phyloP scores from a whole-genome alignment of 2,329 filamentous ascomycete species.

The Emergomyces orientalis region DNA sequence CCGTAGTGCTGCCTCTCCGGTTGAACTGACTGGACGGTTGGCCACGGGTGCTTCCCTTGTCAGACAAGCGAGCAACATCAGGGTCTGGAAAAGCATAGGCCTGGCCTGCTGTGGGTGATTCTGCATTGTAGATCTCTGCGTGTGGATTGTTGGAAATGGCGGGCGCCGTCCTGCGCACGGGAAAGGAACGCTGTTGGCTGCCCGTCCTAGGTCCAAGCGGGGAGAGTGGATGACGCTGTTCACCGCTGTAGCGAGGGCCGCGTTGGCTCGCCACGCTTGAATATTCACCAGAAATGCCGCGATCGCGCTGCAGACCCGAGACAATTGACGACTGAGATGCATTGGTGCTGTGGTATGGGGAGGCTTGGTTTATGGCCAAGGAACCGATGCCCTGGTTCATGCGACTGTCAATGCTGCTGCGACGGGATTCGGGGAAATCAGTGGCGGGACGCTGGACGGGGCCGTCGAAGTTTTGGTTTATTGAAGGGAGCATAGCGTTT shows the following conservation, averaged over 20 bases:
- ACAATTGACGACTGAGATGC: constrained; percentile 34
- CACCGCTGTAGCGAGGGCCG: constrained; percentile 33
- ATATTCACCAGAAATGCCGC: constrained; percentile 28
- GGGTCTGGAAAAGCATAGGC: constrained; percentile 45
- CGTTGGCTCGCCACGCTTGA: constrained; percentile 29
- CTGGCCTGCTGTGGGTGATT: constrained; percentile 41
- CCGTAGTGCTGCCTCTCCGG: constrained; percentile 39
- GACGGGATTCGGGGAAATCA: constrained; percentile 38
- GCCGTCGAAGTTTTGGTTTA: constrained; percentile 51
- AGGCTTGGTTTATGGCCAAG: constrained; percentile 38
- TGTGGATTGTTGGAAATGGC: constrained; percentile 42
- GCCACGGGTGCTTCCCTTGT: constrained; percentile 15
- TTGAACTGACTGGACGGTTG: constrained; percentile 31
- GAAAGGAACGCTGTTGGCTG: constrained; percentile 31
- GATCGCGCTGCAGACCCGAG: constrained; percentile 20
- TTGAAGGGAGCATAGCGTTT: constrained; percentile 44
- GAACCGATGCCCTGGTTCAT: constrained; percentile 43
- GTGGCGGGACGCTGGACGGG: constrained; percentile 30
- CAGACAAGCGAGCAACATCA: constrained; percentile 30
- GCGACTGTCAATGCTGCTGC: constrained; percentile 42
- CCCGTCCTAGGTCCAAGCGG: constrained; percentile 32
- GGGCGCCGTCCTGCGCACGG: constrained; percentile 40
- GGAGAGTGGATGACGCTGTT: constrained; percentile 29
- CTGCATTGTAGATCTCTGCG: constrained; percentile 42
- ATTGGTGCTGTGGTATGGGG: constrained; percentile 41